These are phyloP conservation scores for Smallanthus sonchifolius DNA, from an alignment of 129 eudicot species.

Conservation along the genomic window DNA sequence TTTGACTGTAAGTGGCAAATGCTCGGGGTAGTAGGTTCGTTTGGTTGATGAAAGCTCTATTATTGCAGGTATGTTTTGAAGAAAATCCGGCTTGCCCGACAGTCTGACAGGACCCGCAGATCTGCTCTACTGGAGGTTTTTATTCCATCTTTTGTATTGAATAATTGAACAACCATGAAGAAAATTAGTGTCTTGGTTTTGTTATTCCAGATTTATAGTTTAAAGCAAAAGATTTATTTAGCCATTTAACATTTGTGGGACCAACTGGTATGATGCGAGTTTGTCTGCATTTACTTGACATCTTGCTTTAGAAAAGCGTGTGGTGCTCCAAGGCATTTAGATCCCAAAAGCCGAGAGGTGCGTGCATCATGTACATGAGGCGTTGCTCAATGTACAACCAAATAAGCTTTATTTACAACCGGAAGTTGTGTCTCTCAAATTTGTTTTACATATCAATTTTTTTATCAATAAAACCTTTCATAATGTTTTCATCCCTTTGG, in stretches of 20 bases:
- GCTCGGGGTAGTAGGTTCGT: not conserved
- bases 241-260: not conserved
- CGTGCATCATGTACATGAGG: too few relatives aligned
- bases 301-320: not conserved
- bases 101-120: slow-evolving; percentile 79
- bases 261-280: not conserved
- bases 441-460: too few relatives aligned
- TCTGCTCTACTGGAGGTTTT: slow-evolving; percentile 87
- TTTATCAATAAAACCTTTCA: too few relatives aligned
- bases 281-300: not conserved
- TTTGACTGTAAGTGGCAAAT: not conserved
- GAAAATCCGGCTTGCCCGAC: slow-evolving; percentile 92
- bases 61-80: slow-evolving; percentile 69
- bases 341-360: too few relatives aligned
- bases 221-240: not conserved
- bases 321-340: too few relatives aligned
- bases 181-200: not conserved
- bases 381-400: too few relatives aligned
- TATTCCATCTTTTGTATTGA: not conserved
- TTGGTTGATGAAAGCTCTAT: slow-evolving; percentile 20
- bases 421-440: too few relatives aligned
- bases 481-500: too few relatives aligned
- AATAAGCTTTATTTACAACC: too few relatives aligned
- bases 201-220: not conserved
- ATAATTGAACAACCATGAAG: not conserved